A percentile compares a stretch with the other conserved stretches of the same genome.
phyloP scores from a whole-genome alignment of 2,329 filamentous ascomycete genomes.

The Allantophomopsis lycopodina region DNA sequence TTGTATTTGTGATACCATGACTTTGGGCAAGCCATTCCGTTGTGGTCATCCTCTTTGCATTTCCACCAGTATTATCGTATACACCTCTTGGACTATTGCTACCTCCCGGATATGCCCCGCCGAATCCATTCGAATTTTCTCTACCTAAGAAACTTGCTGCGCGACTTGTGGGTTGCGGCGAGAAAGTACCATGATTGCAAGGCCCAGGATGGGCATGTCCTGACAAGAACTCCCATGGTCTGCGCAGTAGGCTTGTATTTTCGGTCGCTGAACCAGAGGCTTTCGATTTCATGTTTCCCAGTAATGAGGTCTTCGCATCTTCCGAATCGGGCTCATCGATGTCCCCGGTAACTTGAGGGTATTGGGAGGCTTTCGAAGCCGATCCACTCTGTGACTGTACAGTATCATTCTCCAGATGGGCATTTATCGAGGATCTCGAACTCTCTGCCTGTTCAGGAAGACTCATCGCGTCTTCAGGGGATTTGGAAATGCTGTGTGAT shows the following conservation, averaged over 20 bases:
- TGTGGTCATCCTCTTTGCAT: conserved; percentile 50
- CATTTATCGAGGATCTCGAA: conserved; percentile 2
- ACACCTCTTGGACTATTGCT: conserved; percentile 10
- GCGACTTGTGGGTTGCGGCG: conserved; percentile 2
- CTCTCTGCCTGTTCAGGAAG: conserved; percentile 4
- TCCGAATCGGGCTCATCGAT: background rate
- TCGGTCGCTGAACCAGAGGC: conserved; percentile 22
- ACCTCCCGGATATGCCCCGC: conserved; percentile 20
- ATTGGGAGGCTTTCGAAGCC: background rate
- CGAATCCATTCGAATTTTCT: conserved; percentile 17
- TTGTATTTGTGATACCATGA: conserved; percentile 61
- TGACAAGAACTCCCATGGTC: conserved; percentile 15
- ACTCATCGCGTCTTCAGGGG: conserved; percentile 8
- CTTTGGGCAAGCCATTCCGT: conserved; percentile 58
- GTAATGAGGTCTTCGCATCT: background rate
- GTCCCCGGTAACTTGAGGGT: background rate
- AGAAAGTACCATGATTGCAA: conserved; percentile 63
- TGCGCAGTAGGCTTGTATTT: conserved; percentile 35
- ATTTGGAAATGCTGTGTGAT: conserved; percentile 11
- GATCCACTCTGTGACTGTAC: background rate
- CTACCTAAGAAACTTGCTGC: background rate
- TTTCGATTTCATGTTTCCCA: background rate
- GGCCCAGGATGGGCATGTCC: conserved; percentile 17
- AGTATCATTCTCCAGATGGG: background rate
- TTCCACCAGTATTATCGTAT: conserved; percentile 23